Percentiles rank a stretch among this genome's conserved stretches.
phyloP scores from a whole-genome alignment of 768 basidiomycete genomes.

The Gymnopilus dilepis region DNA sequence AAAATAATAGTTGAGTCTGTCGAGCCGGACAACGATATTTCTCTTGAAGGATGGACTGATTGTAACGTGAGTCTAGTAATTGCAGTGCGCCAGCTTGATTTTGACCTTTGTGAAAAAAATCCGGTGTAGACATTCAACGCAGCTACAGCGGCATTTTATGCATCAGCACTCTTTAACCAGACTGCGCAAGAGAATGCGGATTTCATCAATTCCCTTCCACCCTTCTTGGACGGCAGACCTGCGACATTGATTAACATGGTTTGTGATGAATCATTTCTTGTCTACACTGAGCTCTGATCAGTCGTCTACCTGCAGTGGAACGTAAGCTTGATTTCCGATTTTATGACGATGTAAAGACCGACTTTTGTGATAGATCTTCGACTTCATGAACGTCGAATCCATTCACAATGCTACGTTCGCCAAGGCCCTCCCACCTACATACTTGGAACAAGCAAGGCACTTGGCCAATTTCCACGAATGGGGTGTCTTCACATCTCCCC shows the following conservation, averaged over 20 bases:
- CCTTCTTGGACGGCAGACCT: constrained; percentile 57
- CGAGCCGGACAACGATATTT: constrained; percentile 62
- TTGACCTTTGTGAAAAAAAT: too few relatives aligned
- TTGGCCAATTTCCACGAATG: constrained; percentile 80
- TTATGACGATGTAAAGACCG: background rate
- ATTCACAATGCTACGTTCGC: constrained; percentile 69
- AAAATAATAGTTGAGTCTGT: constrained; percentile 59
- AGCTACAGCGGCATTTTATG: constrained; percentile 57
- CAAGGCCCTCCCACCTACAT: constrained; percentile 48
- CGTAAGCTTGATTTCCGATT: constrained; percentile 27
- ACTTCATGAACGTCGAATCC: constrained; percentile 75
- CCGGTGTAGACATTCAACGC: constrained; percentile 50
- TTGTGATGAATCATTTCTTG: constrained; percentile 19
- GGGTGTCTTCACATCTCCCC: constrained; percentile 60
- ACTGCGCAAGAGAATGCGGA: constrained; percentile 47
- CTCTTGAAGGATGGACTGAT: constrained; percentile 67
- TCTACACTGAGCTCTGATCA: background rate
- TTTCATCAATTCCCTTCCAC: constrained; percentile 55
- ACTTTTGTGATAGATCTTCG: constrained; percentile 53
- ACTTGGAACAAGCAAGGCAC: constrained; percentile 57
- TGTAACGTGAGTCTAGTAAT: constrained; percentile 4
- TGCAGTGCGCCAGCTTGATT: too few relatives aligned
- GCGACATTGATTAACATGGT: constrained; percentile 66
- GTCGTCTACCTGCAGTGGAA: constrained; percentile 36
- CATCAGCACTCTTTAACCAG: constrained; percentile 53